Evolutionary conservation across 495 filamentous ascomycete species (phyloP).

Genomic region (Cercophora sp.): DNA sequence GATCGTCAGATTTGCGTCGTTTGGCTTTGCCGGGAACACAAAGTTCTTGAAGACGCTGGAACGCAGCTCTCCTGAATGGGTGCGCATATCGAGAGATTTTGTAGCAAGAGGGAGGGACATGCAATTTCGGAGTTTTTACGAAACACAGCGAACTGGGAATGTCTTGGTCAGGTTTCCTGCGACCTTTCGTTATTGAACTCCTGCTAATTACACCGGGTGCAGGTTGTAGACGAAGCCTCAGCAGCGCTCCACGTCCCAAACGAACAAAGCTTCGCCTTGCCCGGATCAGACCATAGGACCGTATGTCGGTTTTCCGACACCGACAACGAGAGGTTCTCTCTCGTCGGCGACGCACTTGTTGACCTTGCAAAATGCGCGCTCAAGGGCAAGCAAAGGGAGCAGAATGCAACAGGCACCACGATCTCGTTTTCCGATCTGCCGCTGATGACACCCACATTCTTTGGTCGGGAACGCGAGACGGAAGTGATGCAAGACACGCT

Average conservation of each 20-base stretch:
- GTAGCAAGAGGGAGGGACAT: background rate
- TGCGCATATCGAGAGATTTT: background rate
- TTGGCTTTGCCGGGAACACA: background rate
- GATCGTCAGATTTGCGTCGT: background rate
- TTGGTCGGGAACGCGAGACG: background rate
- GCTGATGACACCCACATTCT: background rate
- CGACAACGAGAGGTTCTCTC: background rate
- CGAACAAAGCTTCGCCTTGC: background rate
- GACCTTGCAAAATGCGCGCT: background rate
- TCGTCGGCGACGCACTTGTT: background rate
- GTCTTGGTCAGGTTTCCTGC: background rate
- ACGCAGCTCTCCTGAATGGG: background rate
- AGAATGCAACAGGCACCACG: background rate
- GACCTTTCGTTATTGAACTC: background rate
- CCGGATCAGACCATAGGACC: background rate
- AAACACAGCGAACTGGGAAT: background rate
- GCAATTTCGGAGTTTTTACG: background rate
- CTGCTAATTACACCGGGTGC: background rate
- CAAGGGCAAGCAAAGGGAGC: background rate
- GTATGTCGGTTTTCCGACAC: background rate
- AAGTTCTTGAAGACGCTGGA: background rate
- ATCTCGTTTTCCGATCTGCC: background rate
- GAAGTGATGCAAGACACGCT: background rate
- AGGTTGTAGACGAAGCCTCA: background rate
- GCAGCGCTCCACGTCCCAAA: background rate